Conservation (phyloP, 2,329 filamentous ascomycete species). For the Pestalotiopsis fici region DNA sequence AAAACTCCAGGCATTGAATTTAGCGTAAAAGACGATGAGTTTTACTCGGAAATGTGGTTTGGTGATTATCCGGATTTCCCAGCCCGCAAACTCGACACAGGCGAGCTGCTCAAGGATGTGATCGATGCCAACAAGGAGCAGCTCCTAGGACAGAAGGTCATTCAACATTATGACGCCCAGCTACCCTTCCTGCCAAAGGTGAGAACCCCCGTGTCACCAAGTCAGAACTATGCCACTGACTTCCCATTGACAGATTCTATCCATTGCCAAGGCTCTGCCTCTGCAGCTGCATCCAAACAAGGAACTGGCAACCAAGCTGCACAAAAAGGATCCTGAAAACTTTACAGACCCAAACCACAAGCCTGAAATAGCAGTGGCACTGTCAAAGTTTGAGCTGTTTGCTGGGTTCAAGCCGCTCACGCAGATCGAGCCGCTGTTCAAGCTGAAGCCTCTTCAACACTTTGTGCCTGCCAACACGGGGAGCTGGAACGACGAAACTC, state of each 20-base stretch:
- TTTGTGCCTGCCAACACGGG: conserved; percentile 49
- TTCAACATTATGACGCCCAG: conserved; percentile 63
- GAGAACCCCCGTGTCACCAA: neutral
- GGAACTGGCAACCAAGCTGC: conserved; percentile 62
- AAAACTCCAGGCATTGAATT: conserved; percentile 65
- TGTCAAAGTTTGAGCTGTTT: conserved; percentile 74
- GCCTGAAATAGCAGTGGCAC: conserved; percentile 75
- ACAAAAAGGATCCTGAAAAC: conserved; percentile 62
- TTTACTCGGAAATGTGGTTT: conserved; percentile 74
- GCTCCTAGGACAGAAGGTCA: conserved; percentile 63
- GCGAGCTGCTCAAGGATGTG: conserved; percentile 65
- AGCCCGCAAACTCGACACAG: conserved; percentile 62
- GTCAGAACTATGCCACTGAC: neutral
- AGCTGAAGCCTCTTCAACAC: conserved; percentile 52
- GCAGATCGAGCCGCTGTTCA: conserved; percentile 60
- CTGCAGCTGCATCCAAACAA: conserved; percentile 77
- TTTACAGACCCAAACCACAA: conserved; percentile 78
- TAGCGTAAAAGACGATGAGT: conserved; percentile 62
- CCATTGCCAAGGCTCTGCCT: conserved; percentile 73
- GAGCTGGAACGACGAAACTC: conserved; percentile 56
- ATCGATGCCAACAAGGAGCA: conserved; percentile 62
- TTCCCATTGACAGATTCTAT: conserved; percentile 62
- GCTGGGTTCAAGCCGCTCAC: conserved; percentile 70
- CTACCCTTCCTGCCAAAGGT: conserved; percentile 72
- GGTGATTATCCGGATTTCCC: conserved; percentile 74